Evolutionary conservation across 2,329 filamentous ascomycete genomes (phyloP).

Genomic region (Apiospora arundinis): DNA sequence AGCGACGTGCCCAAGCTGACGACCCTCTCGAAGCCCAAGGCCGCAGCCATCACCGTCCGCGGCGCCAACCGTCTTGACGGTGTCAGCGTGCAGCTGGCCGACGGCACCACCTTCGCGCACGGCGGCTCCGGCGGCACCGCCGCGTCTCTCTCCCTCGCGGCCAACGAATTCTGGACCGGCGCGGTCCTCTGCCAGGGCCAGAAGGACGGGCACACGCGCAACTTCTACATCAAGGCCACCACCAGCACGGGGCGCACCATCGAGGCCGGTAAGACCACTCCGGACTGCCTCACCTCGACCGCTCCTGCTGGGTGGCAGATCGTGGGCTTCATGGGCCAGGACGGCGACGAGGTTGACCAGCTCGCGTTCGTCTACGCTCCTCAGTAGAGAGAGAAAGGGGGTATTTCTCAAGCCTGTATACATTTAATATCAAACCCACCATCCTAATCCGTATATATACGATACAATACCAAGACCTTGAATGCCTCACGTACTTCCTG

Average conservation of each 20-base stretch:
- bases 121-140: conserved; percentile 56
- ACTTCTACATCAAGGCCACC: conserved; percentile 61
- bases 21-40: conserved; percentile 40
- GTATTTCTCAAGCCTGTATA: neutral
- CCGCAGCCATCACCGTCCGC: conserved; percentile 49
- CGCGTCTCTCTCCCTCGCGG: conserved; percentile 49
- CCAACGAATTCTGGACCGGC: conserved; percentile 54
- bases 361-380: conserved; percentile 56
- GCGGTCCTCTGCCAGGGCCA: conserved; percentile 58
- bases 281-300: conserved; percentile 52
- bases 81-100: conserved; percentile 53
- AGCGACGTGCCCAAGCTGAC: conserved; percentile 55
- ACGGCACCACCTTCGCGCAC: conserved; percentile 56
- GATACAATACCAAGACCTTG: neutral
- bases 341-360: conserved; percentile 62
- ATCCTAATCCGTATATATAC: neutral
- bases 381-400: conserved; percentile 38
- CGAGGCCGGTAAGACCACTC: conserved; percentile 51
- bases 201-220: conserved; percentile 52
- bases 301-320: conserved; percentile 58
- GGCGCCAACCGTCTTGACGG: conserved; percentile 58
- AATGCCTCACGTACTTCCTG: neutral
- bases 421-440: neutral
- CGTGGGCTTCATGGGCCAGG: conserved; percentile 59
- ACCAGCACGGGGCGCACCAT: conserved; percentile 56